Conservation (phyloP, 2,329 filamentous ascomycete species). For the Thielaviopsis populi region DNA sequence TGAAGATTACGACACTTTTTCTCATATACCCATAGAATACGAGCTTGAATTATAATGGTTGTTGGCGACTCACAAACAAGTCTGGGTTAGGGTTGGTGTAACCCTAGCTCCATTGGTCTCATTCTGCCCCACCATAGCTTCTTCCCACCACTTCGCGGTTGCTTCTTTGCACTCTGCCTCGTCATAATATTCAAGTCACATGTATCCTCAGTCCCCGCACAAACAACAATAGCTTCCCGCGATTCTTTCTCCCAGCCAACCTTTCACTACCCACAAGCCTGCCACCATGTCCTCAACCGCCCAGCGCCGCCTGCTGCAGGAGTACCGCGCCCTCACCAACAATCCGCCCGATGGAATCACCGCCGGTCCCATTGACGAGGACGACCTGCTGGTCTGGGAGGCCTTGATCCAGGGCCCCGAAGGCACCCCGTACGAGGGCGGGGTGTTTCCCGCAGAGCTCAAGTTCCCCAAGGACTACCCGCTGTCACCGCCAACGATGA, state of each 20-base stretch:
- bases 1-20: not conserved
- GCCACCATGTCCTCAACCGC: constrained; percentile 44
- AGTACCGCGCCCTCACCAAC: constrained; percentile 87
- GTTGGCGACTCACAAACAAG: not conserved
- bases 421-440: constrained; percentile 89
- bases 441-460: constrained; percentile 86
- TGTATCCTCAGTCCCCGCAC: not conserved
- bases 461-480: constrained; percentile 95
- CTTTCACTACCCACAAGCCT: not conserved
- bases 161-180: not conserved
- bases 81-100: not conserved
- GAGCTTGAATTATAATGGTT: not conserved
- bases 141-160: not conserved
- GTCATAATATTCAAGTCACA: not conserved
- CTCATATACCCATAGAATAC: not conserved
- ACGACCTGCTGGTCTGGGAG: constrained; percentile 94
- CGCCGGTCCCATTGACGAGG: constrained; percentile 81
- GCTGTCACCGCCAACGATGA: constrained; percentile 91
- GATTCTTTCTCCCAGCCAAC: not conserved
- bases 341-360: constrained; percentile 97
- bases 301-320: constrained; percentile 75
- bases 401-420: constrained; percentile 90
- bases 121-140: not conserved
- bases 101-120: not conserved
- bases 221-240: not conserved